phyloP scores from a whole-genome alignment of 2,329 filamentous ascomycete genomes.

The Grosmannia clavigera region DNA sequence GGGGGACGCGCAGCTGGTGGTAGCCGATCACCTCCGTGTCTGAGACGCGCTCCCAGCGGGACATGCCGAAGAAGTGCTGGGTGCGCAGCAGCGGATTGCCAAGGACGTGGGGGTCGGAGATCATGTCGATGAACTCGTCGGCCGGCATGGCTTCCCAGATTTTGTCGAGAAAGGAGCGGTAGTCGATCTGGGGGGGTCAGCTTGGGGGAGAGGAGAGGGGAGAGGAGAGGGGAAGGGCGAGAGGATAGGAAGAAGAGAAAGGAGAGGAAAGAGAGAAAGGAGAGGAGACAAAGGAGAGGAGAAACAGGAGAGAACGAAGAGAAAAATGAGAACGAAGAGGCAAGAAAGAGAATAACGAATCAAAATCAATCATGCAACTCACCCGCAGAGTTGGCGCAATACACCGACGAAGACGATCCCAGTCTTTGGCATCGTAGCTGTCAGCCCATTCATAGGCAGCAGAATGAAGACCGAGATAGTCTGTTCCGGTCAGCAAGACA shows the following conservation, averaged over 20 bases:
- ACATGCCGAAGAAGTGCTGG: constrained; percentile 51
- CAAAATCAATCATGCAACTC: constrained; percentile 8
- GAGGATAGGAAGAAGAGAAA: no score
- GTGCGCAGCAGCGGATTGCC: constrained; percentile 50
- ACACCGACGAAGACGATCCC: constrained; percentile 44
- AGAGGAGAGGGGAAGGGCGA: no score
- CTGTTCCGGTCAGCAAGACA: constrained; percentile 15
- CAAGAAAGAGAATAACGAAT: background rate
- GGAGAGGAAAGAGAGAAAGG: no score
- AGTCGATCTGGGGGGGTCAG: constrained; percentile 46
- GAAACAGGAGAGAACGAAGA: no score
- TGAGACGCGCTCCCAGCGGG: constrained; percentile 44
- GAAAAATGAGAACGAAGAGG: background rate
- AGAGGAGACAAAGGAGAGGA: background rate
- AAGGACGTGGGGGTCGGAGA: constrained; percentile 42
- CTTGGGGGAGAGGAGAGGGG: background rate
- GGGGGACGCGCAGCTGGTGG: constrained; percentile 49
- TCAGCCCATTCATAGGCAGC: constrained; percentile 51
- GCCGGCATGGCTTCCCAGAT: constrained; percentile 50
- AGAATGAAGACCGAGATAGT: constrained; percentile 36
- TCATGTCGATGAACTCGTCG: constrained; percentile 48
- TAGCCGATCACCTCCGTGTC: constrained; percentile 47
- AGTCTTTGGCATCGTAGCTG: constrained; percentile 55
- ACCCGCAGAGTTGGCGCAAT: constrained; percentile 48
- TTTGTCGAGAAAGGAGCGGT: constrained; percentile 50